Base-by-base conservation (phyloP, 768 basidiomycete genomes). In the Leccinum olivaceopallidum region DNA sequence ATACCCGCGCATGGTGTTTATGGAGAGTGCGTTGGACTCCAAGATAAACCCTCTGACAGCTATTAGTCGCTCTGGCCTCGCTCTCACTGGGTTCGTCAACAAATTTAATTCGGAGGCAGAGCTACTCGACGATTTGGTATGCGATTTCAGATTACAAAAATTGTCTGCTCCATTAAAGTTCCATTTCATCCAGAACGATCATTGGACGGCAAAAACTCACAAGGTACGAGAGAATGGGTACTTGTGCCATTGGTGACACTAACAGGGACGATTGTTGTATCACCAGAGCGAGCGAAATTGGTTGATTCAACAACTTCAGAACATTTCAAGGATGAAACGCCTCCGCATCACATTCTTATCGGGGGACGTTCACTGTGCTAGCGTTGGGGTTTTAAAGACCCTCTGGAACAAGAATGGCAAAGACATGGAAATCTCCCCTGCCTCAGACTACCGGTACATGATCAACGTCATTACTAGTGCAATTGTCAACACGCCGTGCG, bases 401-500 rank as follows among this genome's bases (percentile, higher is more conserved):
- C 77, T 89, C 48, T 79, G 77, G 60, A 71, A 67, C 3, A 87
- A 85, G 68, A 79, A 79, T 4, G 82, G 81, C 51, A 65, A 34
- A 8, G 2, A 1, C 12, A 50, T 28, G 20, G 74, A 74, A 9
- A 51, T 88, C 6, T 71, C 77, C 4, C 85, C 92, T 2, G 69
- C 73, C 2, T 64, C 73, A 26, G 97, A 98, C 72, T 78, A 85
- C 69, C 85, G 94, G 50, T 97, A 92, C 73, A 98, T 98, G 95
- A 71, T 95, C 52, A 95, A 96, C 65, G 77, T 95, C 36, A 83
- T 93, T 9, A 86, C 91, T 5, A 94, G 92, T 67, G 96, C 96
- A 14, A 98, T 99, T 63, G 96, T 99, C 53, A 96, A 97, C 70
- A 97, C 96, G 6, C 95, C 96, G 89, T 89, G 69, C 70, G 90